Percentiles rank a stretch among this genome's conserved stretches.
phyloP scores from a whole-genome alignment of 208 protist species.

The Leishmania major region DNA sequence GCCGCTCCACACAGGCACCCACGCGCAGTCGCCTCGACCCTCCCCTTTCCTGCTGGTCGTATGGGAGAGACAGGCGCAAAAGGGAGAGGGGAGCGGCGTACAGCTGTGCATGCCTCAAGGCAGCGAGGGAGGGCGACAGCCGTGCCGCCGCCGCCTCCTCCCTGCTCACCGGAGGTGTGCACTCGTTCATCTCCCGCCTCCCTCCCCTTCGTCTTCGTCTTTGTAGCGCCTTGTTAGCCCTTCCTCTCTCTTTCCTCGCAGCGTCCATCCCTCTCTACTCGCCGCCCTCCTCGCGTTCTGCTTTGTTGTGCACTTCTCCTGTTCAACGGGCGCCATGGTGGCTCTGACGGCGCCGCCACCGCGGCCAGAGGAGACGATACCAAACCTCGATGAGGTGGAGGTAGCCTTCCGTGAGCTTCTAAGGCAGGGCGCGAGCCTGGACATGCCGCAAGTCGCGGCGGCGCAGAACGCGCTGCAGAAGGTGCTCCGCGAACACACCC shows the following conservation, averaged over 20 bases:
- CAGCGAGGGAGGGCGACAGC: neutral
- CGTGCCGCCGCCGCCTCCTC: neutral
- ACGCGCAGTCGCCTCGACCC: neutral
- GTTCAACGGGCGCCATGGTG: neutral
- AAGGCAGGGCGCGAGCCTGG: conserved; percentile 5
- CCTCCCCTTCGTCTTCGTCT: neutral
- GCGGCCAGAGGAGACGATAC: conserved; percentile 5
- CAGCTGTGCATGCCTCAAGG: neutral
- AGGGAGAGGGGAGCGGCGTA: neutral
- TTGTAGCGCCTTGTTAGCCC: too few species aligned
- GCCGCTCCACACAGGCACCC: neutral
- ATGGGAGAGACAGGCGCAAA: neutral
- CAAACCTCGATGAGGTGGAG: conserved; percentile 34
- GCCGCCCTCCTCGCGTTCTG: neutral
- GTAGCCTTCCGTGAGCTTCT: conserved; percentile 21
- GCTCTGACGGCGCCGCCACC: neutral
- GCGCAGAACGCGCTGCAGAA: conserved; percentile 24
- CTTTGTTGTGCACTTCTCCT: neutral
- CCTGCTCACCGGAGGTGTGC: neutral
- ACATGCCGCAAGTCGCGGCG: conserved; percentile 11
- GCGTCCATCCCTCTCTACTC: neutral
- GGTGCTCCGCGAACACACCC: conserved; percentile 38
- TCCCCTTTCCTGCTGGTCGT: neutral
- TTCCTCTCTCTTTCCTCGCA: neutral
- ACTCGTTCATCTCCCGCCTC: neutral